Evolutionary conservation across 23 red algal species (phyloP), one percentile per base, ranked within the genome.

Genomic region (Gracilariopsis chorda): DNA sequence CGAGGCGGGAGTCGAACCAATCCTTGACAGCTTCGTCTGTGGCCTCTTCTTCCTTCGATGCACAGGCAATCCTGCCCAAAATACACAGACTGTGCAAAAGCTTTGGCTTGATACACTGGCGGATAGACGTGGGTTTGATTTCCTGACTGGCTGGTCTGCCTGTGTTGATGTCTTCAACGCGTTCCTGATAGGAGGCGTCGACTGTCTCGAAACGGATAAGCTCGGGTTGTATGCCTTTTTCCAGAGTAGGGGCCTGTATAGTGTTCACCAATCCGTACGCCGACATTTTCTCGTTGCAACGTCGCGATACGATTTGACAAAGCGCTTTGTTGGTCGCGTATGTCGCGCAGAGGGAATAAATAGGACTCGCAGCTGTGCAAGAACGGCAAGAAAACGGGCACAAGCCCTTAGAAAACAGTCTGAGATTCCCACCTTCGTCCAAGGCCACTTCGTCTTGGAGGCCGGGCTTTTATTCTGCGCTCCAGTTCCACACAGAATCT

Each of bases 221-320:
- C 11, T 17, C 39, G 7, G 52, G 78, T 42, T 86, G 81, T 20
- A 33, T 67, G 20, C 42, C 36, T 23, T 37, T 37, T 48, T 86
- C 57, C 32, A 86, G 48, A 29, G 30, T 14, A 41, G 56, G 59
- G 17, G 81, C 56, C 39, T 27, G 67, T 27, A 86, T 21, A 48
- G 40, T 49, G 33, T 56, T 40, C 12, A 86, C 81, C 32, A 86
- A 56, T 23, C 81, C 81, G 33, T 86, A 49, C 33, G 16, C 45
- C n/a, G n/a, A n/a, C n/a, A n/a, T n/a, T n/a, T n/a, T n/a, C n/a
- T n/a, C n/a, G n/a, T n/a, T n/a, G n/a, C n/a, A n/a, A n/a, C n/a
- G n/a, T n/a, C n/a, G n/a, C n/a, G n/a, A n/a, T n/a, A n/a, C n/a
- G n/a, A n/a, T n/a, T n/a, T n/a, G n/a, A n/a, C n/a, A n/a, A n/a